These are phyloP conservation scores for Brassica juncea DNA, from an alignment of 345 rosid genomes.

Conservation along the genomic window DNA sequence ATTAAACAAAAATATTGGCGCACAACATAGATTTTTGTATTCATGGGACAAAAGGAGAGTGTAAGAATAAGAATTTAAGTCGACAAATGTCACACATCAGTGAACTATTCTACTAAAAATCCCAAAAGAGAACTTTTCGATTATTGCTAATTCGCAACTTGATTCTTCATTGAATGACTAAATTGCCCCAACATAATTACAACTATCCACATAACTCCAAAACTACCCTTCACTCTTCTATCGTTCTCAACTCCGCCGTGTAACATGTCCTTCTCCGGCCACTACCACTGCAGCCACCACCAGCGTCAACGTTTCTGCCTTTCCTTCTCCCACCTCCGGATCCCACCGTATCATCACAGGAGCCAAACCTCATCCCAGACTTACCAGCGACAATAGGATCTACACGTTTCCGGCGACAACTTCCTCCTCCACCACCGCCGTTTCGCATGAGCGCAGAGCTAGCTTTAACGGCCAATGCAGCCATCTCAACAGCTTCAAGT, in stretches of 20 bases:
- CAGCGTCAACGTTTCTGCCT: slow-evolving; percentile 28
- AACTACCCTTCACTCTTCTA: slow-evolving; percentile 66
- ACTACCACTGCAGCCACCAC: slow-evolving; percentile 21
- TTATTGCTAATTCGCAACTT: slow-evolving; percentile 28
- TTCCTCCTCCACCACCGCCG: slow-evolving; percentile 15
- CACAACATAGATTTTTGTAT: not conserved
- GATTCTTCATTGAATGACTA: slow-evolving; percentile 25
- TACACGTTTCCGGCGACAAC: slow-evolving; percentile 31
- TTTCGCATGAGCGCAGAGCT: slow-evolving; percentile 64
- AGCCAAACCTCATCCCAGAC: slow-evolving; percentile 20
- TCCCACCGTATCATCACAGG: slow-evolving; percentile 35
- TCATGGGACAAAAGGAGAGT: not conserved
- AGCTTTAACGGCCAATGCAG: slow-evolving; percentile 97
- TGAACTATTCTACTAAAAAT: not conserved
- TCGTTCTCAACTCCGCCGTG: slow-evolving; percentile 62
- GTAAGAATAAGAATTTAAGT: slow-evolving; percentile 54
- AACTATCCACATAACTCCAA: slow-evolving; percentile 41
- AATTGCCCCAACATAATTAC: slow-evolving; percentile 22
- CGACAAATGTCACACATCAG: slow-evolving; percentile 10
- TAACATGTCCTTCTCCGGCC: slow-evolving; percentile 47
- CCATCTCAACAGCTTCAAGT: slow-evolving; percentile 84
- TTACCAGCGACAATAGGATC: slow-evolving; percentile 39
- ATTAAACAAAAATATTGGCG: not conserved
- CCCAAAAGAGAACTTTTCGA: slow-evolving; percentile 21
- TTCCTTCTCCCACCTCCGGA: slow-evolving; percentile 23